These are phyloP conservation scores for Mortierella sp. DNA, from an alignment of 371 early-diverging fungal species.

Conservation along the genomic window DNA sequence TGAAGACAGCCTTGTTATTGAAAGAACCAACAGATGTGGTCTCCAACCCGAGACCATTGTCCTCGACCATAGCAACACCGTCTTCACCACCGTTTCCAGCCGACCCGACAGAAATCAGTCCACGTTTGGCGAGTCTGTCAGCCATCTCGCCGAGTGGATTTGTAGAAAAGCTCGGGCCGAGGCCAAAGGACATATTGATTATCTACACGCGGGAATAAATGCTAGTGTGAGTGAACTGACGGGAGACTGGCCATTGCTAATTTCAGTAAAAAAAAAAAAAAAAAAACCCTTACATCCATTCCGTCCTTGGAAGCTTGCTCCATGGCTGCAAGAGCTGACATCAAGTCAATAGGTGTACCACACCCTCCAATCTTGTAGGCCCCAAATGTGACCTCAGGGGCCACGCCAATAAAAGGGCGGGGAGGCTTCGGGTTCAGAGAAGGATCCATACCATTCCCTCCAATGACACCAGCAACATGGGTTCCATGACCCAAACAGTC, in stretches of 20 bases:
- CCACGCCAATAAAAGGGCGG: conserved; percentile 59
- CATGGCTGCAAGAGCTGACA: conserved; percentile 67
- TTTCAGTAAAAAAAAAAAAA: conserved; percentile 7
- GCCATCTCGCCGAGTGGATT: conserved; percentile 57
- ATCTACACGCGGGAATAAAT: conserved; percentile 24
- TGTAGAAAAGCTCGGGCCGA: conserved; percentile 53
- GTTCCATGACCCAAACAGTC: conserved; percentile 64
- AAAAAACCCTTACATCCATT: conserved; percentile 50
- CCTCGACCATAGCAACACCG: conserved; percentile 69
- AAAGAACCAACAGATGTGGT: conserved; percentile 81
- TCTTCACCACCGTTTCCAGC: conserved; percentile 78
- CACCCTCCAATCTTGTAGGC: conserved; percentile 71
- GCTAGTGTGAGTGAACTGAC: background rate
- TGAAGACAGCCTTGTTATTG: conserved; percentile 61
- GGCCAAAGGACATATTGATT: conserved; percentile 73
- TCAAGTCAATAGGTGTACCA: conserved; percentile 58
- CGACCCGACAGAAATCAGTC: conserved; percentile 63
- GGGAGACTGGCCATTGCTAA: conserved; percentile 51
- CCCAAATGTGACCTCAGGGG: conserved; percentile 65
- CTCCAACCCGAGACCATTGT: conserved; percentile 72
- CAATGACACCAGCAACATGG: conserved; percentile 67
- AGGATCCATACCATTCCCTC: conserved; percentile 52
- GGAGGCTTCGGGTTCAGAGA: conserved; percentile 2
- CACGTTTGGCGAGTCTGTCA: conserved; percentile 53
- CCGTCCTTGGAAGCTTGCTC: conserved; percentile 65